phyloP scores from a whole-genome alignment of 805 yeast species.

The Peterozyma xylosa region DNA sequence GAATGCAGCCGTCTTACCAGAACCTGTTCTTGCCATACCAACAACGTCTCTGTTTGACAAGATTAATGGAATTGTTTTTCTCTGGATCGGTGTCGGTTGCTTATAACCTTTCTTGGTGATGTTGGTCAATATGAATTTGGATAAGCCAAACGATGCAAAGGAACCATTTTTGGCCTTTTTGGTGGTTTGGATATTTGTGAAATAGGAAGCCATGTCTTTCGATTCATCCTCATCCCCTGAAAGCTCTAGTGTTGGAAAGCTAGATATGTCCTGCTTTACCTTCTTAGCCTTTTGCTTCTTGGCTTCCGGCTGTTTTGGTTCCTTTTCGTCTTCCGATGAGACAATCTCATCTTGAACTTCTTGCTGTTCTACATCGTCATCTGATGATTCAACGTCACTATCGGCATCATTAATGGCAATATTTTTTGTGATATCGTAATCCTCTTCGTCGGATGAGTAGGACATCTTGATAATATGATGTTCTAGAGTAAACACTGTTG shows the following conservation, averaged over 20 bases:
- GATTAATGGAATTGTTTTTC: slow-evolving; percentile 89
- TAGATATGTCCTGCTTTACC: slow-evolving; percentile 10
- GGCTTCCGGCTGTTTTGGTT: slow-evolving; percentile 20
- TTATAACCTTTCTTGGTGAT: slow-evolving; percentile 80
- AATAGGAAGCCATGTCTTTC: slow-evolving; percentile 26
- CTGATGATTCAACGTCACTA: slow-evolving; percentile 10
- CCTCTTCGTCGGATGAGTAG: slow-evolving; percentile 35
- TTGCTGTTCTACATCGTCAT: slow-evolving; percentile 21
- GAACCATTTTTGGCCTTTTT: slow-evolving; percentile 71
- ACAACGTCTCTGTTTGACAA: slow-evolving; percentile 88
- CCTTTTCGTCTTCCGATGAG: slow-evolving; percentile 25
- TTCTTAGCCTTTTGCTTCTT: slow-evolving; percentile 18
- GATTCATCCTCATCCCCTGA: slow-evolving; percentile 31
- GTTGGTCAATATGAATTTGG: slow-evolving; percentile 61
- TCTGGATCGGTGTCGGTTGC: slow-evolving; percentile 96
- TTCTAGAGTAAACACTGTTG: no score
- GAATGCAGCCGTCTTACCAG: slow-evolving; percentile 98
- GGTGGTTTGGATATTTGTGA: slow-evolving; percentile 25
- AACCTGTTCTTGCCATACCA: slow-evolving; percentile 99
- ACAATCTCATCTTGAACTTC: slow-evolving; percentile 49
- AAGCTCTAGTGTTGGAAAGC: slow-evolving; percentile 34
- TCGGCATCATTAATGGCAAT: slow-evolving; percentile 41
- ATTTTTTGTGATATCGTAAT: slow-evolving; percentile 55
- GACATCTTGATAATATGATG: slow-evolving; percentile 13
- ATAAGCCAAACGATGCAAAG: slow-evolving; percentile 85